These are phyloP conservation scores for Aspergillus sp. DNA, from an alignment of 2,329 filamentous ascomycete species.

Conservation along the genomic window DNA sequence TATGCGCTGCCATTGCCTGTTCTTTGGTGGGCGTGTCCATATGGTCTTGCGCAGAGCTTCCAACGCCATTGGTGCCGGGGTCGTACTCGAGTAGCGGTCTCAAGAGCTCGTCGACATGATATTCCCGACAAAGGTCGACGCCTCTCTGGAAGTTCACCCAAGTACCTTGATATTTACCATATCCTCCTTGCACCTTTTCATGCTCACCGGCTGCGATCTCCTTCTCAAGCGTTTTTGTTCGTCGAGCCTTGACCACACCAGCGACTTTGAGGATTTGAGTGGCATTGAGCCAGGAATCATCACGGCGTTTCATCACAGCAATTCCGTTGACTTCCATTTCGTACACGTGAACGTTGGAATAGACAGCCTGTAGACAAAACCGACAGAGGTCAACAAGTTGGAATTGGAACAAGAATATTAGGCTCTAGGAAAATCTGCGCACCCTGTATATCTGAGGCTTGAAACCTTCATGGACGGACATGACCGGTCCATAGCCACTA, in stretches of 20 bases:
- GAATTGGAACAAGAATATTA: no score
- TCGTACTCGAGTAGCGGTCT: slow-evolving; percentile 44
- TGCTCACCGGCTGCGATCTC: slow-evolving; percentile 94
- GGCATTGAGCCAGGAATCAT: slow-evolving; percentile 94
- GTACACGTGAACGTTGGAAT: slow-evolving; percentile 93
- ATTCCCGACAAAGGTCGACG: slow-evolving; percentile 77
- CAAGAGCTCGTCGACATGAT: slow-evolving; percentile 46
- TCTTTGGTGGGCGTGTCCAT: slow-evolving; percentile 96
- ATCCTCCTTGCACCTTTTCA: slow-evolving; percentile 96
- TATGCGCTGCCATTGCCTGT: slow-evolving; percentile 91
- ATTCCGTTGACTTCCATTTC: slow-evolving; percentile 95
- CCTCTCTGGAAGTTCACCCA: slow-evolving; percentile 95
- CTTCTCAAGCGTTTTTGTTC: slow-evolving; percentile 95
- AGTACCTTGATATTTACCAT: slow-evolving; percentile 97
- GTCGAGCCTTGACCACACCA: slow-evolving; percentile 92
- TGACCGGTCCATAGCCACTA: slow-evolving; percentile 32
- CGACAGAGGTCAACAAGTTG: not conserved
- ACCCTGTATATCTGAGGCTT: slow-evolving; percentile 44
- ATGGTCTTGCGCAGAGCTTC: slow-evolving; percentile 60
- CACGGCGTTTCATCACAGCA: slow-evolving; percentile 89
- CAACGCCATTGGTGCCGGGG: slow-evolving; percentile 48
- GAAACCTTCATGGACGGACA: slow-evolving; percentile 31
- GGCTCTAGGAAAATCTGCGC: slow-evolving; percentile 7
- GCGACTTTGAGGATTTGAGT: slow-evolving; percentile 98
- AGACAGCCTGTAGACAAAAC: slow-evolving; percentile 57